Percentiles rank a stretch among this genome's conserved stretches.
Conservation (phyloP, 1,139 yeast genomes). For the Pichia terricola region DNA sequence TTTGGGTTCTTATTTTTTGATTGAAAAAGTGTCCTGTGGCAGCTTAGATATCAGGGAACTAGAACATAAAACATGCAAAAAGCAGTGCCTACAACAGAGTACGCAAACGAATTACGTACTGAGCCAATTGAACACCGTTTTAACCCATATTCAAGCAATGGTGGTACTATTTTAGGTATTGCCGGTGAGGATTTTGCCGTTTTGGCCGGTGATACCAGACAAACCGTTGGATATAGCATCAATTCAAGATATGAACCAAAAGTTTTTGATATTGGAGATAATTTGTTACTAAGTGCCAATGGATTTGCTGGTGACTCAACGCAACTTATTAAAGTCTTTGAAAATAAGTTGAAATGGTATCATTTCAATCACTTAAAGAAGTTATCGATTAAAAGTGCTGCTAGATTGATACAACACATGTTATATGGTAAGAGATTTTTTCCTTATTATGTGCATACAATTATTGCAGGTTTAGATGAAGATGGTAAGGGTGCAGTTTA, state of each 20-base stretch:
- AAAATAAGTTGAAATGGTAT: constrained; percentile 83
- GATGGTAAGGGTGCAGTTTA: constrained; percentile 93
- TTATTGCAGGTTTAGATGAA: constrained; percentile 89
- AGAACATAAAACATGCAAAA: constrained; percentile 10
- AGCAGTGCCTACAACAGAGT: constrained; percentile 25
- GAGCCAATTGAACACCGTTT: constrained; percentile 84
- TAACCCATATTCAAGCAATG: constrained; percentile 94
- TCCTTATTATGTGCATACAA: constrained; percentile 94
- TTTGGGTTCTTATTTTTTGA: not conserved
- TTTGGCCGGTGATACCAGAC: constrained; percentile 96
- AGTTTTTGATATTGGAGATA: constrained; percentile 83
- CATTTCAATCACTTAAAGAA: constrained; percentile 73
- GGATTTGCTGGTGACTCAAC: constrained; percentile 96
- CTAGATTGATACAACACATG: constrained; percentile 84
- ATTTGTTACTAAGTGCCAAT: constrained; percentile 80
- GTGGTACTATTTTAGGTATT: constrained; percentile 95
- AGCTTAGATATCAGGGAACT: not conserved
- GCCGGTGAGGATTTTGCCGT: constrained; percentile 98
- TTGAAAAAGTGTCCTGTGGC: not conserved
- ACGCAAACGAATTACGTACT: constrained; percentile 22
- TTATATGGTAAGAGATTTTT: constrained; percentile 89
- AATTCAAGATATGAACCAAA: constrained; percentile 90
- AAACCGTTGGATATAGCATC: constrained; percentile 86
- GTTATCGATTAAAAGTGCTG: constrained; percentile 64
- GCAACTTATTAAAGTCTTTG: constrained; percentile 70